These are phyloP conservation scores for Thermomyces lanuginosus DNA, from an alignment of 2,329 filamentous ascomycete species.

Conservation along the genomic window DNA sequence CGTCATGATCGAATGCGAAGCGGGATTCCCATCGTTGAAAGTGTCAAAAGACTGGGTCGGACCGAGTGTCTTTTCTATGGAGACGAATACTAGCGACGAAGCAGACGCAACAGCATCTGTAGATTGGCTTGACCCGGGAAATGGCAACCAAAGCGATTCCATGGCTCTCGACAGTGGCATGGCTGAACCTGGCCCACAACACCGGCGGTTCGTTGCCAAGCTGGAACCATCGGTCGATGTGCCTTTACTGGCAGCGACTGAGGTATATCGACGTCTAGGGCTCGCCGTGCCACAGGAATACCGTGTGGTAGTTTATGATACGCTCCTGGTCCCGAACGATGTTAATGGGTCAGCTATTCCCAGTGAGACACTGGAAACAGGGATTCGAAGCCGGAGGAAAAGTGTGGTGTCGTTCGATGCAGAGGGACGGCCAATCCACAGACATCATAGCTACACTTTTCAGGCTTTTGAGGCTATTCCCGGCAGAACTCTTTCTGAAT, in stretches of 20 bases:
- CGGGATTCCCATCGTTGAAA: conserved; percentile 28
- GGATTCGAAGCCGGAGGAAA: conserved; percentile 11
- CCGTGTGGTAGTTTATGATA: conserved; percentile 24
- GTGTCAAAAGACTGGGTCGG: conserved; percentile 30
- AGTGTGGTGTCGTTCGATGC: conserved; percentile 18
- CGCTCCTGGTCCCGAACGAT: conserved; percentile 19
- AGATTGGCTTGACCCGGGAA: conserved; percentile 24
- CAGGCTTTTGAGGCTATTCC: conserved; percentile 26
- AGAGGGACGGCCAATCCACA: conserved; percentile 13
- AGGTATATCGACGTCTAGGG: conserved; percentile 26
- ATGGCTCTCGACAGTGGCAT: conserved; percentile 25
- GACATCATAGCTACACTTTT: conserved; percentile 28
- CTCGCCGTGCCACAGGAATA: conserved; percentile 25
- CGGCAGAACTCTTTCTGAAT: conserved; percentile 24
- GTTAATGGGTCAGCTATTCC: conserved; percentile 11
- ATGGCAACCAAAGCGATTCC: conserved; percentile 17
- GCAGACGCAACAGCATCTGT: conserved; percentile 9
- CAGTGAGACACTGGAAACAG: conserved; percentile 2
- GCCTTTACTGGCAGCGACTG: conserved; percentile 25
- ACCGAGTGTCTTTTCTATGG: conserved; percentile 17
- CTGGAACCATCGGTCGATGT: conserved; percentile 28
- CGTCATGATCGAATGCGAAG: conserved; percentile 28
- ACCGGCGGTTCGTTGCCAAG: conserved; percentile 29
- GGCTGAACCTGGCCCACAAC: conserved; percentile 20
- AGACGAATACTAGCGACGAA: no score